A percentile compares a stretch with the other conserved stretches of the same genome.
phyloP scores from a whole-genome alignment of 441 rosid genomes.

The Pelargonium myrrhifolium region DNA sequence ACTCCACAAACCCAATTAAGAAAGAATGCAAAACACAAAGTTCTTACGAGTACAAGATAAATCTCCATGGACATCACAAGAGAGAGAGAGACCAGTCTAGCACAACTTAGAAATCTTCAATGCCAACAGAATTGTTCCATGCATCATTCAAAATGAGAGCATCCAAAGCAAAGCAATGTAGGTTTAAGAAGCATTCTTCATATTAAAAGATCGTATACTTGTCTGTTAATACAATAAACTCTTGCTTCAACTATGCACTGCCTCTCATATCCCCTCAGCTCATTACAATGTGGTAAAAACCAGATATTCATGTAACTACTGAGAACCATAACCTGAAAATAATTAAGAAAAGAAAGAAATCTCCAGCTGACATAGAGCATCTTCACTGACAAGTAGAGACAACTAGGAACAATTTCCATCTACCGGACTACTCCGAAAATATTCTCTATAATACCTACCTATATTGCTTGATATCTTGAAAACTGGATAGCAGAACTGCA shows the following conservation, averaged over 20 bases:
- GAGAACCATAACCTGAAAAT: background rate
- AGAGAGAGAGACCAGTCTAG: too few relatives aligned
- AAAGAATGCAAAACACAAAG: too few relatives aligned
- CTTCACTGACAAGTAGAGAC: background rate
- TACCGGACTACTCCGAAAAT: conserved; percentile 3
- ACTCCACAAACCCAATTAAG: too few relatives aligned
- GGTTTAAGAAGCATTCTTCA: background rate
- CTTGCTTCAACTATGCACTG: background rate
- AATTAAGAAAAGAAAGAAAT: background rate
- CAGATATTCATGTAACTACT: too few relatives aligned
- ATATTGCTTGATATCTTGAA: background rate
- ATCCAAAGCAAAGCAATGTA: too few relatives aligned
- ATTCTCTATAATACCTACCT: background rate
- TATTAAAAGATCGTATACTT: background rate
- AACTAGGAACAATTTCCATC: conserved; percentile 4
- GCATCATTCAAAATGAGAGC: too few relatives aligned
- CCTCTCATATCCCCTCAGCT: background rate
- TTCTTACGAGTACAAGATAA: too few relatives aligned
- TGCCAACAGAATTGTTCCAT: too few relatives aligned
- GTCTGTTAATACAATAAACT: background rate
- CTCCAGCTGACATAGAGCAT: background rate
- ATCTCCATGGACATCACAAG: too few relatives aligned
- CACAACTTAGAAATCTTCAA: too few relatives aligned
- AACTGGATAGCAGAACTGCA: background rate
- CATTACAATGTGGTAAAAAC: background rate